These are phyloP conservation scores for Dryadomyces sulphureus DNA, from an alignment of 2,329 filamentous ascomycete genomes.

Conservation along the genomic window DNA sequence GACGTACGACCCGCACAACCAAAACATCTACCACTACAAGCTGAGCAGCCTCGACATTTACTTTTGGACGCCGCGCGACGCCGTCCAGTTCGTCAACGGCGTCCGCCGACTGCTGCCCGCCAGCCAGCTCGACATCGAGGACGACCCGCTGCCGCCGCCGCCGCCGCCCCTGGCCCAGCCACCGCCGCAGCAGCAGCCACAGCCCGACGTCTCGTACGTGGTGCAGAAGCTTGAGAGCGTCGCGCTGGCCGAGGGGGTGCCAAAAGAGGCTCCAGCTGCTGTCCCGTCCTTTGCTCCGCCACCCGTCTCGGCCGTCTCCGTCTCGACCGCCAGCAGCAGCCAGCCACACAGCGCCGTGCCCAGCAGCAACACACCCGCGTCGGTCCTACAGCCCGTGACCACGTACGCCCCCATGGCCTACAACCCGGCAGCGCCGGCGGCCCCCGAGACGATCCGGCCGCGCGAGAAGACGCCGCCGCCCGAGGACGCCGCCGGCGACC, in stretches of 20 bases:
- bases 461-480: conserved; percentile 71
- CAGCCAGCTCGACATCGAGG: conserved; percentile 45
- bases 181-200: conserved; percentile 17
- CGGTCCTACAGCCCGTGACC: conserved; percentile 3
- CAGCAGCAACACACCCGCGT: background rate
- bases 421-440: conserved; percentile 64
- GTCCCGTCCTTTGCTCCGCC: conserved; percentile 24
- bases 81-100: conserved; percentile 53
- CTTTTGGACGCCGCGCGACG: conserved; percentile 64
- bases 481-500: conserved; percentile 44
- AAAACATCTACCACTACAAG: conserved; percentile 67
- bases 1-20: conserved; percentile 54
- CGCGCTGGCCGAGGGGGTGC: conserved; percentile 40
- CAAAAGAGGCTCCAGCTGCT: conserved; percentile 22
- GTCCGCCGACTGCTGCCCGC: conserved; percentile 49
- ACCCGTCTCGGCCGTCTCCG: conserved; percentile 13
- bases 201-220: conserved; percentile 45
- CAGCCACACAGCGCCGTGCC: background rate
- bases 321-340: background rate
- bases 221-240: conserved; percentile 61
- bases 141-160: conserved; percentile 42
- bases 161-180: conserved; percentile 12
- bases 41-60: conserved; percentile 65
- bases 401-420: conserved; percentile 54
- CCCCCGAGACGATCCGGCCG: conserved; percentile 55